Evolutionary conservation across 768 basidiomycete genomes (phyloP).

Genomic region (Lactifluus rugatus): DNA sequence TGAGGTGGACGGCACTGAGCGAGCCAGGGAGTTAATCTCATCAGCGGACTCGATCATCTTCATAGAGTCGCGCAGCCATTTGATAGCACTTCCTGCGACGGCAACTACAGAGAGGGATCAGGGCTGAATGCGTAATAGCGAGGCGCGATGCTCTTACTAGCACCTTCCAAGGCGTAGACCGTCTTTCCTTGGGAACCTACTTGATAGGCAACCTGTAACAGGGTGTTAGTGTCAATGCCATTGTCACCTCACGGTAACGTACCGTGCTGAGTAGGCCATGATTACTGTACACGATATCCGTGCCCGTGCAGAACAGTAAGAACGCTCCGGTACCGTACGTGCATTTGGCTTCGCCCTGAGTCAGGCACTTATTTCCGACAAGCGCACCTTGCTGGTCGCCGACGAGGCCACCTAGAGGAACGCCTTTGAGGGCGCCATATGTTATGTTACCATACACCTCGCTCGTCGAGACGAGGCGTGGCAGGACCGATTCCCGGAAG

Average conservation of each 20-base stretch:
- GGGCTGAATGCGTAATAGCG: not conserved
- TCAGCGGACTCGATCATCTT: conserved; percentile 64
- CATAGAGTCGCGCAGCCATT: conserved; percentile 94
- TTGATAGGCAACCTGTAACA: conserved; percentile 72
- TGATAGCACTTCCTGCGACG: conserved; percentile 91
- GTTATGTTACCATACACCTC: conserved; percentile 82
- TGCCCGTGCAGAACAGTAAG: conserved; percentile 89
- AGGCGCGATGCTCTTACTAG: conserved; percentile 48
- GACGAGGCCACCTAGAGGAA: conserved; percentile 84
- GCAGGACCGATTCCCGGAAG: conserved; percentile 66
- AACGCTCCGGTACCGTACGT: conserved; percentile 98
- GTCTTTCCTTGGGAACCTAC: conserved; percentile 69
- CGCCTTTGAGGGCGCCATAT: conserved; percentile 55
- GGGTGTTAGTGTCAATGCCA: not conserved
- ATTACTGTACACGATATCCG: conserved; percentile 70
- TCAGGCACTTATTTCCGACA: conserved; percentile 91
- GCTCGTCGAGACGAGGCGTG: conserved; percentile 81
- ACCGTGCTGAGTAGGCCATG: conserved; percentile 89
- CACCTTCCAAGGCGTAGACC: conserved; percentile 90
- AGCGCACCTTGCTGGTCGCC: conserved; percentile 99
- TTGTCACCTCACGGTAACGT: conserved; percentile 15
- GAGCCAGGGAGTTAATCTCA: conserved; percentile 82
- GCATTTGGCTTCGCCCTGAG: conserved; percentile 90
- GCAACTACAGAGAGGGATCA: conserved; percentile 43
- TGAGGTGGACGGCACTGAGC: conserved; percentile 64